Conservation (phyloP, 164 flowering plant species). For the Santalum album region DNA sequence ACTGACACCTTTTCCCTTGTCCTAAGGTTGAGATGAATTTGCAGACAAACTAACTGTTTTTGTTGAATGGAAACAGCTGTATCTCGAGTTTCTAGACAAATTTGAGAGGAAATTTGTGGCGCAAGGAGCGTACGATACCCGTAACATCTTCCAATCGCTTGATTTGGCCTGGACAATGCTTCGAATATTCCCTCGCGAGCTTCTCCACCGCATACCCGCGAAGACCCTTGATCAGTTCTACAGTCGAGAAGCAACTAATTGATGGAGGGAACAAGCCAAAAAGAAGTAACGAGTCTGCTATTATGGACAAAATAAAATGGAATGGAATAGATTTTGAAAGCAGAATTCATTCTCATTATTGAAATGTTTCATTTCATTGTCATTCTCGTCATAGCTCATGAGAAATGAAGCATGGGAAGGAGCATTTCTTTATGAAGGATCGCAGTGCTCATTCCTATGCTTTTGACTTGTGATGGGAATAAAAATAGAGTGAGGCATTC, state of each 20-base stretch:
- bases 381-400: too few relatives aligned
- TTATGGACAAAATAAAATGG: too few relatives aligned
- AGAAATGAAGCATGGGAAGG: too few relatives aligned
- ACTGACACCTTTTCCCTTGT: constrained; percentile 9
- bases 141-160: constrained; percentile 91
- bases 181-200: constrained; percentile 94
- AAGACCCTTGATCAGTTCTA: constrained; percentile 83
- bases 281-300: too few relatives aligned
- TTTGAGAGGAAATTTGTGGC: constrained; percentile 90
- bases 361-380: too few relatives aligned
- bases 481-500: too few relatives aligned
- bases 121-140: constrained; percentile 96
- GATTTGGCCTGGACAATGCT: constrained; percentile 97
- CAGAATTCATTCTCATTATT: too few relatives aligned
- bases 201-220: constrained; percentile 96
- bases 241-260: constrained; percentile 57
- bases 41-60: background rate
- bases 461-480: too few relatives aligned
- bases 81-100: constrained; percentile 89
- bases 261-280: constrained; percentile 12
- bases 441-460: too few relatives aligned
- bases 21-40: background rate
- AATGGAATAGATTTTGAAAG: too few relatives aligned
- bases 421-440: too few relatives aligned
- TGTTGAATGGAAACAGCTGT: constrained; percentile 44